Evolutionary conservation across 306 rosid species (phyloP), one percentile per base, ranked within the genome.

Genomic region (Rosa rugosa): DNA sequence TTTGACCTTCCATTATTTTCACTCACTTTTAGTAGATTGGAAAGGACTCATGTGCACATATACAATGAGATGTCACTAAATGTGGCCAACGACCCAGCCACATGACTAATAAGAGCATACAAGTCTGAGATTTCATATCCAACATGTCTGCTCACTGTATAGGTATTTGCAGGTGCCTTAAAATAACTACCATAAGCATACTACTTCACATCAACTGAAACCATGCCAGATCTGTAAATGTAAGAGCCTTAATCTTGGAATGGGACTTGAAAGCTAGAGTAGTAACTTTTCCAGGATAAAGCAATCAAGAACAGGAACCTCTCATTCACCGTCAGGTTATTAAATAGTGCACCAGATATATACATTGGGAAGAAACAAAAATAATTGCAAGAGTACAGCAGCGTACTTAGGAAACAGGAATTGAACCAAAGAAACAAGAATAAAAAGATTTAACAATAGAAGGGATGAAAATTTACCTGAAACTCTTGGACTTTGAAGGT

Each of bases 11-110:
- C 90, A 31, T 71, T 91, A 90, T 27, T 88, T 89, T 51, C 87
- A 85, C 34, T 93, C 97, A 69, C 80, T 71, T 79, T 85, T 84
- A 6, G 91, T 50, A 36, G 87, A 67, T 69, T 89, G 89, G 63
- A 92, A 92, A 53, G 97, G 97, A 75, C 99, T 97, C 81, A 94
- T 88, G 97, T 95, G 87, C 85, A 80, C 2, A 75, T 6, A 67
- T 20, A 80, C 62, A 12, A 31, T 27, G 3, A 25, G 50, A 77
- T 34, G 40, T 42, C 8, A 51, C 44, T 7, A 76, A 56, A 25
- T 4, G 10, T 3, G 14, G 9, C 11, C 47, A 36, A n/a, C 5
- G 14, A 40, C 23, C 17, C 27, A n/a, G 44, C 27, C 56, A 62
- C 41, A 36, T 51, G 44, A 74, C 53, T 56, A 74, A 22, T 57